Evolutionary conservation across 805 yeast species (phyloP), one percentile per base, ranked within the genome.

Genomic region (Nakazawaea pomicola): DNA sequence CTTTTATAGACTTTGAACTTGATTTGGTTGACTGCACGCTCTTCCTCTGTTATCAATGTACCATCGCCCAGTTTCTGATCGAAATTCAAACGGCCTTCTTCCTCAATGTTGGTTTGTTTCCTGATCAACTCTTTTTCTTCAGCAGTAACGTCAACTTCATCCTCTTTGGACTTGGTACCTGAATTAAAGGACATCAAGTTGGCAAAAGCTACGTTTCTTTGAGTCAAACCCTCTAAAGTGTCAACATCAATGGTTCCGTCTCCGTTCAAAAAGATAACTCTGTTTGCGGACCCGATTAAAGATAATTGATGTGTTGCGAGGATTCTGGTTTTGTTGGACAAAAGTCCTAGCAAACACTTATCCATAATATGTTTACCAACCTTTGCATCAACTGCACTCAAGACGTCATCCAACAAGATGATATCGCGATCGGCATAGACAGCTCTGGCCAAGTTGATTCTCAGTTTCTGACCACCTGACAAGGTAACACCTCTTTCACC

Each of bases 261-360:
- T 14, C 83, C 78, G 50, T 78, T 75, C 49, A 88, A 60, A 46
- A 81, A 84, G 10, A 88, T 68, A 25, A 88, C 64, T 34, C 82
- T 68, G 56, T 82, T 87, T 14, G 95, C 93, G 41, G 70, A 61
- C 16, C 75, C 76, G 46, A 87, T 73, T 45, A 87, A 65, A 4
- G 87, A 75, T 37, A 88, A 64, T 57, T 88, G 95, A 58, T 87
- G 96, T 0, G 96, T 88, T 2, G 95, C 93, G 52, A 87, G 65
- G 12, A 88, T 52, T 50, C 93, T 70, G 0, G 96, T 88, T 51
- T 72, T 76, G 15, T 61, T 58, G 32, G 63, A 60, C 45, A 88
- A 55, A 20, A 77, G 46, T 0, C 85, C 89, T 45, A 72, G 48
- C 32, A 87, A 58, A 60, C 95, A 87, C 30, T 76, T 67, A 32